phyloP scores from a whole-genome alignment of 768 basidiomycete species.

The Boletus rubescentipes region DNA sequence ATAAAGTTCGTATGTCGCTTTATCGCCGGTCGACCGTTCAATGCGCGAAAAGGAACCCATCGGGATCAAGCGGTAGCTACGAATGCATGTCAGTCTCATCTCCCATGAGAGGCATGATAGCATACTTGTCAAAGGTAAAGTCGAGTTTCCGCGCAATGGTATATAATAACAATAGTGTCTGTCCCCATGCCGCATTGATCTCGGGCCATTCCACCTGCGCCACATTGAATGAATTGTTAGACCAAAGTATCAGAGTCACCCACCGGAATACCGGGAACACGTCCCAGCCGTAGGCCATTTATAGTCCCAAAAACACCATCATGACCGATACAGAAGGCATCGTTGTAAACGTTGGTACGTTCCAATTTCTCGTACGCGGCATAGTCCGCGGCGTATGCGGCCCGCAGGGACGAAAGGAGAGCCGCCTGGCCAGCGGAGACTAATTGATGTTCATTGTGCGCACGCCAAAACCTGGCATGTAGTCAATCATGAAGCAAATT shows the following conservation, averaged over 20 bases:
- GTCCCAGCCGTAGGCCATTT: conserved; percentile 89
- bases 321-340: conserved; percentile 93
- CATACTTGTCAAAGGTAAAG: conserved; percentile 82
- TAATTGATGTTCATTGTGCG: conserved; percentile 71
- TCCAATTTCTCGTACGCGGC: conserved; percentile 81
- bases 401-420: conserved; percentile 68
- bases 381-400: conserved; percentile 77
- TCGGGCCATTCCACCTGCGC: conserved; percentile 94
- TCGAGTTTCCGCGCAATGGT: conserved; percentile 91
- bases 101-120: background rate
- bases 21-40: conserved; percentile 79
- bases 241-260: conserved; percentile 25
- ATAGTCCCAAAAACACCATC: conserved; percentile 98
- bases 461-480: conserved; percentile 70
- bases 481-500: conserved; percentile 4
- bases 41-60: conserved; percentile 96
- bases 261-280: conserved; percentile 81
- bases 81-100: conserved; percentile 9
- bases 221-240: conserved; percentile 10
- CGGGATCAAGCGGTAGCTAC: conserved; percentile 85
- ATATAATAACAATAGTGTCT: conserved; percentile 87
- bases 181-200: conserved; percentile 98
- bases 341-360: conserved; percentile 92
- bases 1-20: conserved; percentile 86
- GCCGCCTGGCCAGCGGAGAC: conserved; percentile 63